Evolutionary conservation across 2,329 filamentous ascomycete species (phyloP), one percentile per base, ranked within the genome.

Genomic region (Arthrobotrys iridis): DNA sequence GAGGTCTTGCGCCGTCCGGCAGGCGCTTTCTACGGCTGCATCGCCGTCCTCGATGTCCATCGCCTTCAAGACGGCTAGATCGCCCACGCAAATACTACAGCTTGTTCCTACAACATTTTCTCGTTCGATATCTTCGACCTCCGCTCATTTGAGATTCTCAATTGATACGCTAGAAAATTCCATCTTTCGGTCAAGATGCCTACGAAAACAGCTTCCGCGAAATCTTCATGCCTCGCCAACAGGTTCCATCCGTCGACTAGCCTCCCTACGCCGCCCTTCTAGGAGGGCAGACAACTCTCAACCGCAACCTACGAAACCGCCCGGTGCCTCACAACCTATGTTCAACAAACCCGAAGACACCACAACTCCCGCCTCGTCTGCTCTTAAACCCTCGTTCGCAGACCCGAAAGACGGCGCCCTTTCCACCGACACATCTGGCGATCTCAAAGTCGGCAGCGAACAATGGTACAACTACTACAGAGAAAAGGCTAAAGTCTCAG

Each of bases 381-480:
- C 20, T 1, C 5, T 65, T 18, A 35, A 43, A 11, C 35, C 58
- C 11, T 10, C n/a, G 7, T 41, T 46, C 3, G 59, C 59, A 15
- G 67, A 72, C 13, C 24, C 46, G 0, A 59, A 59, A 3, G 50
- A 41, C 13, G 41, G 58, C 15, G 52, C 59, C 8, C 18, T 72
- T 4, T 57, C 58, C 1, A 57, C 48, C 4, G 50, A 33, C 5
- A 30, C 63, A 30, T 8, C 46, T 3, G 24, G 4, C 5, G 26
- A 33, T 13, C 46, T 74, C 26, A 74, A 67, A 35, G 40, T 74
- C 13, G 70, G 70, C 2, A 66, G 41, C 26, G 48, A 46, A 15
- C 52, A 60, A 57, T 74, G 70, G 70, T 67, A 62, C 10, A 64
- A 74, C 11, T 74, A 55, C 45, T 45, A 74, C 35, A 43, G 70